phyloP scores from a whole-genome alignment of 495 filamentous ascomycete species.

The Terfezia boudieri region DNA sequence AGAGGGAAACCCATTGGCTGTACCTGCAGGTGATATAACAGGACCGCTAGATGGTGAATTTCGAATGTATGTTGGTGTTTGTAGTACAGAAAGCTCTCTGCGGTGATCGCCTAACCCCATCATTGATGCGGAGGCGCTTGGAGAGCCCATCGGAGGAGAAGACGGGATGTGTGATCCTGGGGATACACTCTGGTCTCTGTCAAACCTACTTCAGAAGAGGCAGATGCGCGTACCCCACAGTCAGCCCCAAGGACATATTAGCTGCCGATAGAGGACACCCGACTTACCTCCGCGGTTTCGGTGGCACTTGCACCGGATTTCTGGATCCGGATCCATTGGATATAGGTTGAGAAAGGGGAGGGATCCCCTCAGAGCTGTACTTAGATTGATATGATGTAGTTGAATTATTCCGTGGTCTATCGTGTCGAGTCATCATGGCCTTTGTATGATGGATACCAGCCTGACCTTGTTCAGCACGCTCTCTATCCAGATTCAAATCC shows the following conservation, averaged over 20 bases:
- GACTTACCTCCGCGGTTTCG: conserved; percentile 18
- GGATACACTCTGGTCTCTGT: conserved; percentile 20
- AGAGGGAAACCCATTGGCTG: conserved; percentile 14
- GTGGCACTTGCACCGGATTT: conserved; percentile 18
- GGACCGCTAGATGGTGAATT: conserved; percentile 26
- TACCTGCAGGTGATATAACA: conserved; percentile 28
- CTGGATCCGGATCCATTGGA: conserved; percentile 1
- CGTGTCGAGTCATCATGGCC: conserved; percentile 17
- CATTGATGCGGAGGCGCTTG: conserved; percentile 18
- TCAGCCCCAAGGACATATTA: background rate
- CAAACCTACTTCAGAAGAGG: conserved; percentile 9
- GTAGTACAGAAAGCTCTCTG: conserved; percentile 46
- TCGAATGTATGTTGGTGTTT: conserved; percentile 27
- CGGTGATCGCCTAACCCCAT: conserved; percentile 41
- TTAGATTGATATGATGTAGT: conserved; percentile 19
- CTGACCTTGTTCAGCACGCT: no score
- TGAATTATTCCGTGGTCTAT: conserved; percentile 18
- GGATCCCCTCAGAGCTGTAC: conserved; percentile 10
- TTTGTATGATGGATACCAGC: background rate
- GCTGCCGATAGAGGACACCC: background rate
- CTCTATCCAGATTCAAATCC: no score
- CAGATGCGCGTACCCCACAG: background rate
- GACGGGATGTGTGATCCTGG: conserved; percentile 18
- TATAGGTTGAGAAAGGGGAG: background rate
- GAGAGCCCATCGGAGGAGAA: conserved; percentile 20